Conservation (phyloP, 164 flowering plant genomes). For the Berberis vulgaris region DNA sequence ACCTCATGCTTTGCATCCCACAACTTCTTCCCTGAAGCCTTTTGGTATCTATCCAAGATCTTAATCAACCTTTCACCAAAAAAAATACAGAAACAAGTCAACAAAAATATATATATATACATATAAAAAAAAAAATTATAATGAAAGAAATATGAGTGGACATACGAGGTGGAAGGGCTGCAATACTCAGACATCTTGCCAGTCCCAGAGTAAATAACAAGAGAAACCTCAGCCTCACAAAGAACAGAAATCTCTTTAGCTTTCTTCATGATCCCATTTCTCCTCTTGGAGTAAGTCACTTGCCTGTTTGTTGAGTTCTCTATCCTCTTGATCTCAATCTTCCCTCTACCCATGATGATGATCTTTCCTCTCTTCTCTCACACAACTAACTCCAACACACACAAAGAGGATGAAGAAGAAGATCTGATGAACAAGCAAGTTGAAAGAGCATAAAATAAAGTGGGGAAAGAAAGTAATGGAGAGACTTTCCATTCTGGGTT, state of each 20-base stretch:
- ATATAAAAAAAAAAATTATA: not conserved
- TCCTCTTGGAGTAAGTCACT: slow-evolving; percentile 76
- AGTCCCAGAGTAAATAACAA: slow-evolving; percentile 51
- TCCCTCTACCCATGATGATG: slow-evolving; percentile 54
- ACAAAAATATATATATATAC: not conserved
- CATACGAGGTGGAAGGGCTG: slow-evolving; percentile 50
- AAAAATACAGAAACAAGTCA: not conserved
- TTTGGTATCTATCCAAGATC: slow-evolving; percentile 54
- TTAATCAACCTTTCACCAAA: slow-evolving; percentile 34
- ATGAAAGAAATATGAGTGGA: not conserved
- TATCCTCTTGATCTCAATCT: slow-evolving; percentile 87
- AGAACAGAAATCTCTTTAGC: slow-evolving; percentile 68
- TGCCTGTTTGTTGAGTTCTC: slow-evolving; percentile 74
- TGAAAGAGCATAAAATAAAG: slow-evolving; percentile 6
- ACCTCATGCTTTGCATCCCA: slow-evolving; percentile 99
- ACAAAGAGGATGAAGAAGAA: not conserved
- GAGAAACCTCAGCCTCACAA: slow-evolving; percentile 76
- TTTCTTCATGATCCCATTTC: slow-evolving; percentile 69
- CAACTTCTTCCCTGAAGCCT: slow-evolving; percentile 46
- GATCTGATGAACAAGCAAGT: not conserved
- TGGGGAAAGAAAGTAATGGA: slow-evolving; percentile 7
- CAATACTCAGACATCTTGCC: slow-evolving; percentile 59
- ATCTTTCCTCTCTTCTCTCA: not conserved
- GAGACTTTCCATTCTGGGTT: slow-evolving; percentile 24
- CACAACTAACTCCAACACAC: not conserved